Evolutionary conservation across 2,329 filamentous ascomycete species (phyloP), one percentile per base, ranked within the genome.

Genomic region (Exutisphaerella laricina): DNA sequence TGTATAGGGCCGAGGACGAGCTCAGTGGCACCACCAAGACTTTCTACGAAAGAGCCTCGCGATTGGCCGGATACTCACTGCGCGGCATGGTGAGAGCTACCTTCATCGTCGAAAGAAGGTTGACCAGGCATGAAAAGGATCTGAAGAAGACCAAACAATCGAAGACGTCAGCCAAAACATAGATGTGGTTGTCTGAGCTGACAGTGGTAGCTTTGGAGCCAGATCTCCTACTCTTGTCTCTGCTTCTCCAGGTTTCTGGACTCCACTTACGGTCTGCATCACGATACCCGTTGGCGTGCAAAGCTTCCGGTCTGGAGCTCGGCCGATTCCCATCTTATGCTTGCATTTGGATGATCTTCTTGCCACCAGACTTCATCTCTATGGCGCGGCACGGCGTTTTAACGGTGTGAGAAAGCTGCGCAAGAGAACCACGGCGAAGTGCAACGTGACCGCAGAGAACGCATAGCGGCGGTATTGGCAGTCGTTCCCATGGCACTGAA

Each of bases 41-140:
- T 0, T 75, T 82, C 44, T 75, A 77, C 52, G 65, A 74, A 45
- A 63, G 69, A 35, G 73, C 69, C 8, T 75, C 75, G 7, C 66
- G 65, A 46, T 56, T 74, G 12, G 69, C 69, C 5, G 77, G 73
- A 5, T 53, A 77, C 23, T 70, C 70, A 8, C 47, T 79, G 33
- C 61, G 70, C 18, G 71, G 68, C 25, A 61, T 81, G 31, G 56
- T 78, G 10, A 63, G 61, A 42, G 72, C 70, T 12, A 75, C 80
- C 0, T 68, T 66, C 33, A 62, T 68, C 25, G 66, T 70, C 0
- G 78, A 82, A 55, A 49, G 59, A 41, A 68, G 58, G 46, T 57
- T 77, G 42, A 58, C 66, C 35, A 60, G 56, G 39, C 66, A 63
- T 57, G 43, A 66, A 33, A 51, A 46, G 45, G 43, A 39, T 39